These are phyloP conservation scores for Boletus rubescentipes DNA, from an alignment of 768 basidiomycete genomes.

Conservation along the genomic window DNA sequence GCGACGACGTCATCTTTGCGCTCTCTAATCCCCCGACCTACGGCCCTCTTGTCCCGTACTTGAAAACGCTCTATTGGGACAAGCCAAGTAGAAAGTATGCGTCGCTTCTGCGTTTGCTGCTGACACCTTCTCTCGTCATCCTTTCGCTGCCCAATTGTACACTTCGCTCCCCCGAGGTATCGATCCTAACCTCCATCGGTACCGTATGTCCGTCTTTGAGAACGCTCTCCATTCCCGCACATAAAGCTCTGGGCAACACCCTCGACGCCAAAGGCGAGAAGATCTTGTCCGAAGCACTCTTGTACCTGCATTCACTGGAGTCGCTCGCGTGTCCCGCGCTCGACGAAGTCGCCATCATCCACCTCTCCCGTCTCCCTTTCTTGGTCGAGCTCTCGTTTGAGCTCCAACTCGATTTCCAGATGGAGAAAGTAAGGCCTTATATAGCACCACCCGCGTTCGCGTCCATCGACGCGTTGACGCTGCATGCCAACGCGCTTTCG, in stretches of 20 bases:
- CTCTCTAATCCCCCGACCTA: conserved; percentile 24
- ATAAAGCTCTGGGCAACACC: neutral
- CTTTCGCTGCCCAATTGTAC: conserved; percentile 9
- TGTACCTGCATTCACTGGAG: conserved; percentile 17
- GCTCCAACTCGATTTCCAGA: conserved; percentile 13
- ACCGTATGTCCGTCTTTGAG: conserved; percentile 21
- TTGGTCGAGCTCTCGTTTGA: conserved; percentile 16
- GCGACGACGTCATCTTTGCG: conserved; percentile 25
- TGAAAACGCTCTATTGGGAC: conserved; percentile 24
- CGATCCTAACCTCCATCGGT: conserved; percentile 22
- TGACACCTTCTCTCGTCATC: conserved; percentile 21
- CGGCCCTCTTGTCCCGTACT: conserved; percentile 21
- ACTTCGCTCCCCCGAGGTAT: conserved; percentile 18
- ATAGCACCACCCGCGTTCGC: conserved; percentile 18
- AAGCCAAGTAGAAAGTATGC: conserved; percentile 12
- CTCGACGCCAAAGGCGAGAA: conserved; percentile 15
- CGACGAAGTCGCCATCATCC: conserved; percentile 21
- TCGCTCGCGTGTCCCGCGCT: conserved; percentile 20
- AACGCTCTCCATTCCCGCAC: conserved; percentile 4
- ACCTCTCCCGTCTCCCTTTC: conserved; percentile 21
- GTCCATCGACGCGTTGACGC: conserved; percentile 8
- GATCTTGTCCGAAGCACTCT: conserved; percentile 22
- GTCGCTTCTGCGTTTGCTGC: conserved; percentile 19
- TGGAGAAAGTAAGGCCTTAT: conserved; percentile 12
- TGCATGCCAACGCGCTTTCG: conserved; percentile 10